These are phyloP conservation scores for Hibiscus syriacus DNA, from an alignment of 345 rosid species.

Conservation along the genomic window DNA sequence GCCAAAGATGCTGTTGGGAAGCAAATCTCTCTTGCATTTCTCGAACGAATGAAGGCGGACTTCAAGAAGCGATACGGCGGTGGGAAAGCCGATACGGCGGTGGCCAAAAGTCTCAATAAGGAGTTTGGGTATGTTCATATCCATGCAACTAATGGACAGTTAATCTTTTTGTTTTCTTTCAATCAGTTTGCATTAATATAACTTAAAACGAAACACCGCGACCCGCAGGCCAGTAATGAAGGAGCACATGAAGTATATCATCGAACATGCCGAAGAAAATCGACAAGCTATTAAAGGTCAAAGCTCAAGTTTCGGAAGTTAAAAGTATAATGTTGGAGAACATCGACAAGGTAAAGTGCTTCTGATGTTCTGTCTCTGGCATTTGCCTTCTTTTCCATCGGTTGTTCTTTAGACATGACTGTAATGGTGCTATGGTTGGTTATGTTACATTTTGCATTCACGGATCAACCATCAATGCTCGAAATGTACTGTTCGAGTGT, in stretches of 20 bases:
- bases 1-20: constrained; percentile 89
- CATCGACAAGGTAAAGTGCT: constrained; percentile 71
- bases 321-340: constrained; percentile 91
- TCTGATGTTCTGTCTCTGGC: neutral
- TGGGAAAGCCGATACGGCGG: constrained; percentile 91
- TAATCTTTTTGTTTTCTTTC: constrained; percentile 1
- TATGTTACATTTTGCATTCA: neutral
- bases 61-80: constrained; percentile 87
- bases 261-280: constrained; percentile 97
- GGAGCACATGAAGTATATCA: constrained; percentile 92
- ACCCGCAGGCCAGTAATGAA: constrained; percentile 73
- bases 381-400: neutral
- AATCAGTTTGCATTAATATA: neutral
- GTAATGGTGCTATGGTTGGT: neutral
- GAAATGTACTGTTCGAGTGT: neutral
- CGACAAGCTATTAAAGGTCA: constrained; percentile 84
- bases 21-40: constrained; percentile 80
- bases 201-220: neutral
- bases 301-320: constrained; percentile 97
- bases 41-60: constrained; percentile 90
- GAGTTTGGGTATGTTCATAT: constrained; percentile 66
- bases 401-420: neutral
- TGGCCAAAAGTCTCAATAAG: constrained; percentile 86
- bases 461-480: neutral
- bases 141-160: neutral